Percentiles rank a stretch among this genome's conserved stretches.
phyloP scores from a whole-genome alignment of 352 stramenopile species.

The Sclerospora graminicola region DNA sequence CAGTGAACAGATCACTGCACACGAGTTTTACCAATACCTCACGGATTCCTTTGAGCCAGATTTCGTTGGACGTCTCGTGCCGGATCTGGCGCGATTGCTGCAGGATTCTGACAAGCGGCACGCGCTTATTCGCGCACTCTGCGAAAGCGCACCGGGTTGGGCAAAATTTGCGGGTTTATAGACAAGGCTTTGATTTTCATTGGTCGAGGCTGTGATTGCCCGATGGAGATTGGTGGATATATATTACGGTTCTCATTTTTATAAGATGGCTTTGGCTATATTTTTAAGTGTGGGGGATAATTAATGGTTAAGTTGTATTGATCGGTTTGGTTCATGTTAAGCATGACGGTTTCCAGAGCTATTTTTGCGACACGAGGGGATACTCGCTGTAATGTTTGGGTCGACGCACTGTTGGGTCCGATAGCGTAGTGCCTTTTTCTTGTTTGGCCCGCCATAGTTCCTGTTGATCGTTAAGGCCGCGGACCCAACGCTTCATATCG shows the following conservation, averaged over 20 bases:
- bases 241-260: no score
- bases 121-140: constrained; percentile 71
- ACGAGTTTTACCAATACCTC: constrained; percentile 87
- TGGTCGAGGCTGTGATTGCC: not conserved
- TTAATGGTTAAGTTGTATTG: constrained; percentile 6
- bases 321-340: constrained; percentile 6
- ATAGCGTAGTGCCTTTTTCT: constrained; percentile 15
- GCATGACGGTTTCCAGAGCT: constrained; percentile 30
- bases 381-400: constrained; percentile 76
- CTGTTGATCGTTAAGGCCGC: constrained; percentile 71
- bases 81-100: constrained; percentile 71
- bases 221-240: no score
- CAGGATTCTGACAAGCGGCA: constrained; percentile 81
- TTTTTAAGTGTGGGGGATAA: constrained; percentile 7
- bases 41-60: constrained; percentile 81
- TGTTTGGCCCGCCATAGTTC: constrained; percentile 64
- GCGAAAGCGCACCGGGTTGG: constrained; percentile 75
- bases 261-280: not conserved
- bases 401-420: constrained; percentile 27
- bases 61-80: constrained; percentile 77
- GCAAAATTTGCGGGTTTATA: constrained; percentile 76
- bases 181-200: constrained; percentile 5
- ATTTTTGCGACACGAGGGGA: constrained; percentile 27
- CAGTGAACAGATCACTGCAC: constrained; percentile 74
- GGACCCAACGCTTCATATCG: constrained; percentile 85